Base-by-base conservation (phyloP, 768 basidiomycete species). In the Amanita pallidorosea region DNA sequence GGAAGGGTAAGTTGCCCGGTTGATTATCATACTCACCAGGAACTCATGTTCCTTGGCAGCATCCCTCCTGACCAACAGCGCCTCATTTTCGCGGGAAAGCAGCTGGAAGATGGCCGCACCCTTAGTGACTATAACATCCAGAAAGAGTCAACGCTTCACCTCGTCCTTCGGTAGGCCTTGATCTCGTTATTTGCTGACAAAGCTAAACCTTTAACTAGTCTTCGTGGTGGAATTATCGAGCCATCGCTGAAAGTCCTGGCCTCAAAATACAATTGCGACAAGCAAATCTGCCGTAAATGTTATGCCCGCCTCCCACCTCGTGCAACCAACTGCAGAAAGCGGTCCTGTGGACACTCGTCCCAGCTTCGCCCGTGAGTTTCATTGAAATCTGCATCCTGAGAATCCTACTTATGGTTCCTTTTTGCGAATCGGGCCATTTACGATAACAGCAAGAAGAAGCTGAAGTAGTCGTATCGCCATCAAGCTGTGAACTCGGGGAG, bases 201-300 rank as follows among this genome's bases (percentile, higher is more conserved):
- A 51, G 13, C 48, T 27, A 4, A n/a, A 22, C 20, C 9, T 42
- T 45, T 8, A 37, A 9, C n/a, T 57, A 88, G 88, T 76, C 89
- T 95, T 60, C 88, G 92, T 68, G 94, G 96, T 55, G 96, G 96
- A 47, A 92, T 99, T 76, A 98, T 99, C 59, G 96, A 99, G 74
- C 96, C 96, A 55, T 98, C 96, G 57, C 75, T 99, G 64, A 97
- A 97, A 73, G 91, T 92, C 37, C 82, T 98, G 54, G 96, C 96
- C 53, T 79, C 85, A 67, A 95, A 95, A 70, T 96, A 93, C 83
- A 97, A 97, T 75, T 97, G 93, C 69, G 92, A 96, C 73, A 95
- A 95, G 79, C 90, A 94, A 68, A 97, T 97, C 63, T 98, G 96
- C 81, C 92, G 96, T 70, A 97, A 97, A 72, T 98, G 96, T 77